phyloP scores from a whole-genome alignment of 2,329 filamentous ascomycete species.

The Diaporthe batatas region DNA sequence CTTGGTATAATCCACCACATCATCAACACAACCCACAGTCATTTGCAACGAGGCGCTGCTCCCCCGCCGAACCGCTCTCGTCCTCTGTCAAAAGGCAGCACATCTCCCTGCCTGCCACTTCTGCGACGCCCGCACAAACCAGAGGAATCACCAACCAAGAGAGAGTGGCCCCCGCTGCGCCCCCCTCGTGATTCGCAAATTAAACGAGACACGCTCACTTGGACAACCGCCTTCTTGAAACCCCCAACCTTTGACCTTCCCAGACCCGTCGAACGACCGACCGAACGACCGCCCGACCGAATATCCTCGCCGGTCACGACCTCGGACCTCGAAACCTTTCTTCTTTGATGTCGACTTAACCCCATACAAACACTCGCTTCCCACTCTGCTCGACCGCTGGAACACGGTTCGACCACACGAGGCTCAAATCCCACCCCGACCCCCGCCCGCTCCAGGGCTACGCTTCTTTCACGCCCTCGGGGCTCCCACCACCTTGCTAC shows the following conservation, averaged over 20 bases:
- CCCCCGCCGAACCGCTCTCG: conserved; percentile 42
- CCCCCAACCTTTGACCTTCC: conserved; percentile 21
- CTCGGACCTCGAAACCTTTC: conserved; percentile 27
- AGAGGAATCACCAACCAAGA: conserved; percentile 5
- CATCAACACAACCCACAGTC: conserved; percentile 34
- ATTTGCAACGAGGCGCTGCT: conserved; percentile 35
- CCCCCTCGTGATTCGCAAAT: conserved; percentile 34
- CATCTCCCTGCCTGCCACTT: conserved; percentile 34
- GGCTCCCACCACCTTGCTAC: conserved; percentile 21
- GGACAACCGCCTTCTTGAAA: conserved; percentile 22
- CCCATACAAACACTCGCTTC: conserved; percentile 13
- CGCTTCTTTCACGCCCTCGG: conserved; percentile 29
- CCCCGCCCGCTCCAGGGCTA: conserved; percentile 24
- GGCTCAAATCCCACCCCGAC: conserved; percentile 17
- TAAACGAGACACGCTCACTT: conserved; percentile 22
- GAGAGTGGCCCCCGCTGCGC: conserved; percentile 24
- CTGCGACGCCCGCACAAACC: conserved; percentile 35
- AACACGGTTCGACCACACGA: conserved; percentile 37
- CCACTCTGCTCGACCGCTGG: conserved; percentile 31
- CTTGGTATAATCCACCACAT: conserved; percentile 38
- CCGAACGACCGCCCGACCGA: neutral
- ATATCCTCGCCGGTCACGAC: neutral
- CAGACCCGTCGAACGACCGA: conserved; percentile 6
- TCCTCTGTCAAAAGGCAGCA: conserved; percentile 33
- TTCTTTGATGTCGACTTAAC: conserved; percentile 39